Base-by-base conservation (phyloP, 345 rosid species). In the Syzygium aromaticum region DNA sequence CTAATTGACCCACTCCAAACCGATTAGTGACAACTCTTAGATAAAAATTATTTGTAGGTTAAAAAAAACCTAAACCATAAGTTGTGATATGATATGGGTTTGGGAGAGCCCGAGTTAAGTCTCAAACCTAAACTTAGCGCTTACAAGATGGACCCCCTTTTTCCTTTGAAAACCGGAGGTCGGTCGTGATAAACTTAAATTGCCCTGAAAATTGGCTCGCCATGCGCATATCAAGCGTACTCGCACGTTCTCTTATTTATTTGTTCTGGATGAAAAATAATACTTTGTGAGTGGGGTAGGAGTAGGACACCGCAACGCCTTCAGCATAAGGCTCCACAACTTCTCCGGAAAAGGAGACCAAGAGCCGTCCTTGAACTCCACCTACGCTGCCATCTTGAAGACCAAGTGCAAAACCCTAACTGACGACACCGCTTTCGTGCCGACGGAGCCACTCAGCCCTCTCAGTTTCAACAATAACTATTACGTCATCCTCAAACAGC, bases 341-440 rank as follows among this genome's bases (percentile, higher is more conserved):
- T 92, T 92, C 91, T 85, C 91, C 15, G 95, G 95, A 46, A 91
- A 88, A 22, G 91, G 91, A 3, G 90, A 88, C 49, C 87, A 87
- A 6, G 91, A 91, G 84, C 91, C 91, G 49, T 85, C 92, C 38
- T 85, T 91, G 67, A 56, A 91, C 89, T 7, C 90, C 43, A 7
- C 83, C 6, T 91, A 92, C 54, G 92, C 89, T 28, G 77, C 86
- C 23, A 56, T 14, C 57, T 61, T 89, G 67, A 90, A 85, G 84
- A 86, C 84, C 52, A 40, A 85, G 64, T 91, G 90, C 80, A 59
- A 8, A 23, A 86, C 51, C 90, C 87, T 86, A 49, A 28, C 87
- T 49, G 89, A 84, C 87, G 84, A 30, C 56, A 90, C 87, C 86
- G 90, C 85, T n/a, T 84, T 16, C 38, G 90, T 86, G 54, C 85